Percentiles rank a stretch among this genome's conserved stretches.
Conservation (phyloP, 1,284 basidiomycete species). For the Malassezia vespertilionis region DNA sequence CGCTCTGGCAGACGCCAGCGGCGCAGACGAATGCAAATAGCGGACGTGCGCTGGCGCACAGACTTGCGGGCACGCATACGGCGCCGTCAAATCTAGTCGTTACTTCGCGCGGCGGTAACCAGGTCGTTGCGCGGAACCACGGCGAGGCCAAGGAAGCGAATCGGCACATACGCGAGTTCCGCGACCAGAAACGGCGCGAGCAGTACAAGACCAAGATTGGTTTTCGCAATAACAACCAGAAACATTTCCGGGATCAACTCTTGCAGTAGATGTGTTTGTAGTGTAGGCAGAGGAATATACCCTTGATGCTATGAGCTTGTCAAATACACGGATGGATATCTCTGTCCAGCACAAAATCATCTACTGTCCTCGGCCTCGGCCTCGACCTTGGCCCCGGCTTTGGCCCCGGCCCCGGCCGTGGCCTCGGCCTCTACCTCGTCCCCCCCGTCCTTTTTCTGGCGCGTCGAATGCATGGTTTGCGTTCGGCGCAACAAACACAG, state of each 20-base stretch:
- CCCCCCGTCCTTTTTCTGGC: constrained; percentile 6
- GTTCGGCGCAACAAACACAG: constrained; percentile 6
- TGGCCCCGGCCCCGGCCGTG: constrained; percentile 9
- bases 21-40: constrained; percentile 6
- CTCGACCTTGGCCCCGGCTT: constrained; percentile 9
- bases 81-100: constrained; percentile 24
- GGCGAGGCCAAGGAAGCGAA: constrained; percentile 90
- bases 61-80: constrained; percentile 25
- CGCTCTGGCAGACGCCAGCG: constrained; percentile 29
- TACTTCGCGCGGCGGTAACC: constrained; percentile 26
- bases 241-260: constrained; percentile 44
- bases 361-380: background rate
- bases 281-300: background rate
- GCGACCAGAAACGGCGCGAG: constrained; percentile 67
- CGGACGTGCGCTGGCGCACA: constrained; percentile 28
- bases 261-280: constrained; percentile 39
- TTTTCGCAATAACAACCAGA: constrained; percentile 43
- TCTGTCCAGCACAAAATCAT: background rate
- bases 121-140: constrained; percentile 56
- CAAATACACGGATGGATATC: background rate
- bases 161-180: constrained; percentile 71
- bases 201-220: constrained; percentile 66
- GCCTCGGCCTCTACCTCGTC: constrained; percentile 1
- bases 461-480: constrained; percentile 4
- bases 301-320: background rate